Percentiles rank a stretch among this genome's conserved stretches.
phyloP scores from a whole-genome alignment of 257 asterid genomes.

The Henckelia pumila region DNA sequence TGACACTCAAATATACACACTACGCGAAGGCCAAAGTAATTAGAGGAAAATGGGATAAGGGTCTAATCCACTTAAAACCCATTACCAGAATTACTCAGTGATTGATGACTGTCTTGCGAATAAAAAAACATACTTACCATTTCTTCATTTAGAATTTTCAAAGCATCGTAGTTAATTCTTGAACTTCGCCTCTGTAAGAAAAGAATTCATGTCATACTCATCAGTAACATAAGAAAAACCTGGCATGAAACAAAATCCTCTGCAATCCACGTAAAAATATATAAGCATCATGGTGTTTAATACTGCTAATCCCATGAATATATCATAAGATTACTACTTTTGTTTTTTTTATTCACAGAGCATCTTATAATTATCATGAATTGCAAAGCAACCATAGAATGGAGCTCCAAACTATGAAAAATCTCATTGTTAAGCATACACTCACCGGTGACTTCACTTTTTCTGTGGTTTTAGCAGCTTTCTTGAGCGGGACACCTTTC shows the following conservation, averaged over 20 bases:
- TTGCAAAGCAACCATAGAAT: too few relatives aligned
- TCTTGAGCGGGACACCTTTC: constrained; percentile 28
- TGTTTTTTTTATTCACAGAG: too few relatives aligned
- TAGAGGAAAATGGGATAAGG: too few relatives aligned
- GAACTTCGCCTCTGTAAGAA: constrained; percentile 44
- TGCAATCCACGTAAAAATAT: not conserved
- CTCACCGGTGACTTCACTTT: constrained; percentile 31
- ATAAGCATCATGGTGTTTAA: constrained; percentile 6
- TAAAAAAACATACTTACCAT: constrained; percentile 33
- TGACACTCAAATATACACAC: not conserved
- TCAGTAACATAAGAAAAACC: not conserved
- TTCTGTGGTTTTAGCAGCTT: constrained; percentile 34
- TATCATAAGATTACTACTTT: not conserved
- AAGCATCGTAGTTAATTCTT: constrained; percentile 49
- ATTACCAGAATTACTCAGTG: not conserved
- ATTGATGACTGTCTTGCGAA: not conserved
- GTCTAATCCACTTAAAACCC: not conserved
- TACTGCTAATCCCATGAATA: not conserved
- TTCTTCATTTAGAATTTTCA: constrained; percentile 37
- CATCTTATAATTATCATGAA: too few relatives aligned
- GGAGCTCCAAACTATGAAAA: too few relatives aligned
- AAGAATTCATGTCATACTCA: constrained; percentile 14
- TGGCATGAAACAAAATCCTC: constrained; percentile 1
- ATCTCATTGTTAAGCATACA: too few relatives aligned
- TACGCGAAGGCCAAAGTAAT: too few relatives aligned